These are phyloP conservation scores for Pugionium dolabratum DNA, from an alignment of 345 rosid species.

Conservation along the genomic window DNA sequence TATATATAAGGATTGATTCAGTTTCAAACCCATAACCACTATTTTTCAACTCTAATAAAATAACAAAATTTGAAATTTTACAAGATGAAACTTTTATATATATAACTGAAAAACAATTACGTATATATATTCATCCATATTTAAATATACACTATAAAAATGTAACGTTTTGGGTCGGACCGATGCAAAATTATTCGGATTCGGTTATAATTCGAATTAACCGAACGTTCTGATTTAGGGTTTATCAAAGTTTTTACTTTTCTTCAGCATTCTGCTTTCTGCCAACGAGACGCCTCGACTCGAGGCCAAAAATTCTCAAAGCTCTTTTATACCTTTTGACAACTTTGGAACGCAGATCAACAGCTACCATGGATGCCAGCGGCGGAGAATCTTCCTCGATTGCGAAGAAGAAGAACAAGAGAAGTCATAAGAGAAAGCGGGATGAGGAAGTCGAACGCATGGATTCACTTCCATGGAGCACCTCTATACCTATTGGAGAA, in stretches of 20 bases:
- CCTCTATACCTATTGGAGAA: conserved; percentile 48
- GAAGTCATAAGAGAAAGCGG: conserved; percentile 43
- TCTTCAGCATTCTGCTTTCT: conserved; percentile 7
- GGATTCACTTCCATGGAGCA: conserved; percentile 61
- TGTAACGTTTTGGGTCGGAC: background rate
- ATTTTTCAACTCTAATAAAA: background rate
- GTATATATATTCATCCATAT: too few relatives aligned
- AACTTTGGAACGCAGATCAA: background rate
- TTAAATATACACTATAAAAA: too few relatives aligned
- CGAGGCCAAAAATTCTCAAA: background rate
- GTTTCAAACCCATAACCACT: background rate
- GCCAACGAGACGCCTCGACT: conserved; percentile 20
- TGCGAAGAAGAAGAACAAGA: conserved; percentile 40
- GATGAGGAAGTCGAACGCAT: conserved; percentile 50
- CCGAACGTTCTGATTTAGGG: conserved; percentile 32
- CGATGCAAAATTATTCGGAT: conserved; percentile 8
- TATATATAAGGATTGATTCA: background rate
- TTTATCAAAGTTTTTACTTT: conserved; percentile 6
- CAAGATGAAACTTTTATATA: too few relatives aligned
- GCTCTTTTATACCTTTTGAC: background rate
- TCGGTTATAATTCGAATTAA: background rate
- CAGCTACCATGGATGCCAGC: conserved; percentile 9
- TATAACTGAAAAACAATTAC: too few relatives aligned
- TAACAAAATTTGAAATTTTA: background rate
- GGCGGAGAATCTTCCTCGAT: conserved; percentile 21